Percentiles rank a stretch among this genome's conserved stretches.
phyloP scores from a whole-genome alignment of 2,329 filamentous ascomycete species.

The Bipolaris bicolor region DNA sequence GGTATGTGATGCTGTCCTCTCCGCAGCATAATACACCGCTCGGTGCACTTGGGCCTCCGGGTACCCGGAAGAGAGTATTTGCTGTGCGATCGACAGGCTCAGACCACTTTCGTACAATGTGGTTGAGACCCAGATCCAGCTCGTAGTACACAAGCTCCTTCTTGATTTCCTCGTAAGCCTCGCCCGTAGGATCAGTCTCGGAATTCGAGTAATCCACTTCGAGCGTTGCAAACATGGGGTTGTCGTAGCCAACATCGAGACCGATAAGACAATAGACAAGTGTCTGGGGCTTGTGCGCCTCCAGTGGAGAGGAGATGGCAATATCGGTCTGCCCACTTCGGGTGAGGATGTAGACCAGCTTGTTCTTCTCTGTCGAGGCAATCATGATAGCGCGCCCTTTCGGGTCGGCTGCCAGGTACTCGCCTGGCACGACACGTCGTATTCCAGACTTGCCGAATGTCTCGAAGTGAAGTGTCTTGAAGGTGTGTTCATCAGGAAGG shows the following conservation, averaged over 20 bases:
- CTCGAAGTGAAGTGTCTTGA: constrained; percentile 89
- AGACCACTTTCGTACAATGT: constrained; percentile 96
- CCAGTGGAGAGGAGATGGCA: constrained; percentile 94
- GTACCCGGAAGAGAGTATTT: constrained; percentile 91
- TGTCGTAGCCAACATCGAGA: constrained; percentile 94
- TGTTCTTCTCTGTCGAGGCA: constrained; percentile 96
- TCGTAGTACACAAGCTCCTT: constrained; percentile 97
- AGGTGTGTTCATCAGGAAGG: constrained; percentile 81
- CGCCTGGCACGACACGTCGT: constrained; percentile 89
- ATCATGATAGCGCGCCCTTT: constrained; percentile 95
- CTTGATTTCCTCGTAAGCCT: constrained; percentile 80
- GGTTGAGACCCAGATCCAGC: constrained; percentile 93
- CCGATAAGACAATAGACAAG: constrained; percentile 87
- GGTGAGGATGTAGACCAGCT: constrained; percentile 98
- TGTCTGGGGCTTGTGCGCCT: constrained; percentile 92
- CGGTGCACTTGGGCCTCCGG: constrained; percentile 89
- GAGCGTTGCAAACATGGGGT: constrained; percentile 92
- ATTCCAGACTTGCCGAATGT: constrained; percentile 98
- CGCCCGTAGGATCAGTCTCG: constrained; percentile 87
- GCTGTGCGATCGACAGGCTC: constrained; percentile 90
- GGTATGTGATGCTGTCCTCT: constrained; percentile 93
- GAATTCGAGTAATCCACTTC: constrained; percentile 92
- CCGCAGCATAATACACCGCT: constrained; percentile 95
- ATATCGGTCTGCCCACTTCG: constrained; percentile 92
- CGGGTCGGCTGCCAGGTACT: constrained; percentile 94